A percentile compares a stretch with the other conserved stretches of the same genome.
phyloP scores from a whole-genome alignment of 352 stramenopile species.

The Globisporangium emineosum region DNA sequence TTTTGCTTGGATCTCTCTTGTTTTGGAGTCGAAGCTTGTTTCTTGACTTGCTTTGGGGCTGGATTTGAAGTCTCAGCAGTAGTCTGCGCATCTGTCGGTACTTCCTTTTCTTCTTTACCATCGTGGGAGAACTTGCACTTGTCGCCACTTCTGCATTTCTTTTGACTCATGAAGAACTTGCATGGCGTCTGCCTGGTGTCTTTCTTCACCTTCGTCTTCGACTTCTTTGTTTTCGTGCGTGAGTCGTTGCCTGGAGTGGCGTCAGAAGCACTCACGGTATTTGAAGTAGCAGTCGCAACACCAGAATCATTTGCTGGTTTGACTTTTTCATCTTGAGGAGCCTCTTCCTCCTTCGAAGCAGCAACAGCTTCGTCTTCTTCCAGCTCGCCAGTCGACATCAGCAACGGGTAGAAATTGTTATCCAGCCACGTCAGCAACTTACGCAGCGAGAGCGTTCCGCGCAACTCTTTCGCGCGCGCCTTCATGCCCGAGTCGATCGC shows the following conservation, averaged over 20 bases:
- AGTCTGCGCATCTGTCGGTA: neutral
- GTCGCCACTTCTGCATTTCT: slow-evolving; percentile 53
- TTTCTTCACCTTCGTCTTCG: slow-evolving; percentile 7
- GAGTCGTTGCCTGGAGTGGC: neutral
- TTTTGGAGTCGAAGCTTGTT: neutral
- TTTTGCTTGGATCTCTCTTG: slow-evolving; percentile 8
- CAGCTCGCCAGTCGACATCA: slow-evolving; percentile 7
- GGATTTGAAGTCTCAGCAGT: neutral
- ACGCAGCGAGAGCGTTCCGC: slow-evolving; percentile 50
- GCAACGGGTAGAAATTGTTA: slow-evolving; percentile 62
- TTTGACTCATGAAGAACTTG: slow-evolving; percentile 46
- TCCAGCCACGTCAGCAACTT: slow-evolving; percentile 84
- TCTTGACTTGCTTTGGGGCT: neutral
- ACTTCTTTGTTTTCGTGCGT: neutral
- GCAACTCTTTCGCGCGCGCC: slow-evolving; percentile 32
- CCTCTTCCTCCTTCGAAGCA: slow-evolving; percentile 8
- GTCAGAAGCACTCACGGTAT: neutral
- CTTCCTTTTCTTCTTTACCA: slow-evolving; percentile 12
- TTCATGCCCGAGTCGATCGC: slow-evolving; percentile 36
- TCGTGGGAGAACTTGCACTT: slow-evolving; percentile 63
- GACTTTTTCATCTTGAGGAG: too few species aligned
- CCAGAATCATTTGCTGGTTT: neutral
- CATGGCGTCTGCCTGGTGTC: slow-evolving; percentile 27
- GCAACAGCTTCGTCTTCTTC: neutral
- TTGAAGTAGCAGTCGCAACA: neutral